These are phyloP conservation scores for Sarcodon sp. DNA, from an alignment of 768 basidiomycete genomes.

Conservation along the genomic window DNA sequence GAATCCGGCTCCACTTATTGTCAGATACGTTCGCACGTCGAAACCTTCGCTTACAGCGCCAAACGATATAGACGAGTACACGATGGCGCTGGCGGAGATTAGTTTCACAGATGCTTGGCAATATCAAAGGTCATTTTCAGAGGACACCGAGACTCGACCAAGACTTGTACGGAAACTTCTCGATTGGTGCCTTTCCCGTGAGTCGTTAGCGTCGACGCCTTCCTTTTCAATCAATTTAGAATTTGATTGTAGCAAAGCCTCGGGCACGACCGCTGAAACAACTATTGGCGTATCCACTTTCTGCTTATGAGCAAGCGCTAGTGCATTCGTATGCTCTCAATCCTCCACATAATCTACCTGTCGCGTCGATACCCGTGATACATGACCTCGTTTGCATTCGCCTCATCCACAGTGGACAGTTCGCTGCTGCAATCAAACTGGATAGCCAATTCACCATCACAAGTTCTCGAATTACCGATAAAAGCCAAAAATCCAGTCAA, in stretches of 20 bases:
- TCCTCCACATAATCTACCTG: constrained; percentile 33
- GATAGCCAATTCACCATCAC: constrained; percentile 41
- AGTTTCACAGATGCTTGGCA: constrained; percentile 65
- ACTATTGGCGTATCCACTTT: constrained; percentile 54
- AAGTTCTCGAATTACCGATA: constrained; percentile 8
- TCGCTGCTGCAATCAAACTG: constrained; percentile 61
- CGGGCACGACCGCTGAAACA: constrained; percentile 43
- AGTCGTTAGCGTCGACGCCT: constrained; percentile 16
- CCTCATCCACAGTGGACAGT: constrained; percentile 59
- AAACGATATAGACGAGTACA: constrained; percentile 58
- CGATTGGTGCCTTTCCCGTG: constrained; percentile 60
- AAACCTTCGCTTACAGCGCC: constrained; percentile 62
- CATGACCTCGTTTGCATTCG: constrained; percentile 76
- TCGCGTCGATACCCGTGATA: constrained; percentile 38
- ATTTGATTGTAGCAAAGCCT: constrained; percentile 34
- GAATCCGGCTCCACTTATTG: constrained; percentile 40
- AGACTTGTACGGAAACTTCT: constrained; percentile 46
- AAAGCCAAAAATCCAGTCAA: constrained; percentile 22
- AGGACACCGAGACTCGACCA: constrained; percentile 37
- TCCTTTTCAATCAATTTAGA: background rate
- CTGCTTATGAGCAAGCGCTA: constrained; percentile 46
- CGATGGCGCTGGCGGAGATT: constrained; percentile 50
- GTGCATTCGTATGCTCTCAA: constrained; percentile 47
- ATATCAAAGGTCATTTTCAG: constrained; percentile 59
- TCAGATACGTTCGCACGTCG: constrained; percentile 64